Percentiles rank a stretch among this genome's conserved stretches.
These are phyloP conservation scores for Claviceps sp. DNA, from an alignment of 2,329 filamentous ascomycete species.

Conservation along the genomic window DNA sequence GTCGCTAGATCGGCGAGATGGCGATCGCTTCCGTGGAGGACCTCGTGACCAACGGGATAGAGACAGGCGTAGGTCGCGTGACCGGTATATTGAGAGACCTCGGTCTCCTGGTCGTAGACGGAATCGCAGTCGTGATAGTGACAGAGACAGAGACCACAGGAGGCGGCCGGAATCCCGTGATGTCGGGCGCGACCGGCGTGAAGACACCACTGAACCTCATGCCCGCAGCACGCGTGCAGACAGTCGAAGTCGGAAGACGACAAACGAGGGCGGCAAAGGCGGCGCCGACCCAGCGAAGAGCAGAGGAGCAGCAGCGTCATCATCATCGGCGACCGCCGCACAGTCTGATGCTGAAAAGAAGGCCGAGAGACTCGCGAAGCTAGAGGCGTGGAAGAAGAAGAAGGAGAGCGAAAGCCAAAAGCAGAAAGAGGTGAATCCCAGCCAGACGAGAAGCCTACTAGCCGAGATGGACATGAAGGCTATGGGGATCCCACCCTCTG, in stretches of 20 bases:
- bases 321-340: conserved; percentile 28
- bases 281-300: conserved; percentile 49
- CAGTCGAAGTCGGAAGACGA: conserved; percentile 40
- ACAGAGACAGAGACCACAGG: conserved; percentile 47
- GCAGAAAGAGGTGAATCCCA: conserved; percentile 52
- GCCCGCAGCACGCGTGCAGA: conserved; percentile 53
- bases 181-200: conserved; percentile 47
- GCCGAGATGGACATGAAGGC: conserved; percentile 63
- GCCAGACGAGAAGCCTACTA: conserved; percentile 52
- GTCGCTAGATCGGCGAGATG: conserved; percentile 53
- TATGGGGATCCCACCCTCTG: conserved; percentile 29
- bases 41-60: conserved; percentile 40
- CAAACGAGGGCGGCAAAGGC: conserved; percentile 31
- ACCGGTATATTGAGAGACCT: conserved; percentile 44
- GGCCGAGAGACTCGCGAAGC: conserved; percentile 64
- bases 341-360: conserved; percentile 61
- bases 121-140: conserved; percentile 48
- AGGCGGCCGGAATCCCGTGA: conserved; percentile 66
- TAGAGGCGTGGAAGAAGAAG: conserved; percentile 89
- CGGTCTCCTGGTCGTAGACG: conserved; percentile 47
- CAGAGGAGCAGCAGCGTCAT: conserved; percentile 25
- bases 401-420: conserved; percentile 64
- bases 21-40: conserved; percentile 48
- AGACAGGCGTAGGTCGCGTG: conserved; percentile 53
- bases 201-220: conserved; percentile 59